phyloP scores from a whole-genome alignment of 2,329 filamentous ascomycete species.

The Parafenestella ontariensis region DNA sequence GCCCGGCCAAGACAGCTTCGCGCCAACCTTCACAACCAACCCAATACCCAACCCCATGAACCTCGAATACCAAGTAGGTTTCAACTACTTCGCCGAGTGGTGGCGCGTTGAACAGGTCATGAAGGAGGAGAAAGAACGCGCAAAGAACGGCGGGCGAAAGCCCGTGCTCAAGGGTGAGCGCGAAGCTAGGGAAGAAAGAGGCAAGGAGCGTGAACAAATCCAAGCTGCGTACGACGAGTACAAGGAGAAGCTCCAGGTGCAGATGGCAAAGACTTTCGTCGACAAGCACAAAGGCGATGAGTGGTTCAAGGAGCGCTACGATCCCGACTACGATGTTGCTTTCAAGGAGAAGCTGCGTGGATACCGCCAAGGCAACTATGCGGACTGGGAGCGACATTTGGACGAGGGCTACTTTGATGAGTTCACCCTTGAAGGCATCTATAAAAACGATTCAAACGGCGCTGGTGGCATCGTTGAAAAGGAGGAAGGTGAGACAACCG shows the following conservation, averaged over 20 bases:
- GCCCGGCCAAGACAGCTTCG: constrained; percentile 70
- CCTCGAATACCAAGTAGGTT: constrained; percentile 80
- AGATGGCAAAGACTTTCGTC: constrained; percentile 89
- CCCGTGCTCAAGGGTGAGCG: constrained; percentile 69
- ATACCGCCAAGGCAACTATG: constrained; percentile 78
- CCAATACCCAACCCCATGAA: constrained; percentile 75
- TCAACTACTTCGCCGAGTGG: constrained; percentile 87
- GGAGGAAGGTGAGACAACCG: constrained; percentile 92
- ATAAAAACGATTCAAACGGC: constrained; percentile 90
- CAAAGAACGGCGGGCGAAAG: constrained; percentile 71
- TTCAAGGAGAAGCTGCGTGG: constrained; percentile 79
- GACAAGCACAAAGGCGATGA: constrained; percentile 92
- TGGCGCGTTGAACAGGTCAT: constrained; percentile 83
- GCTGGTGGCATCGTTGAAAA: constrained; percentile 86
- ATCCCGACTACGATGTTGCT: constrained; percentile 78
- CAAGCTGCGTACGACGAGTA: constrained; percentile 72
- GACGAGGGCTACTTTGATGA: constrained; percentile 89
- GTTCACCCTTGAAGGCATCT: constrained; percentile 91
- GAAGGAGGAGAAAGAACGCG: constrained; percentile 79
- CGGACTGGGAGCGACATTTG: constrained; percentile 88
- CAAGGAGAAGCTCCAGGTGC: constrained; percentile 69
- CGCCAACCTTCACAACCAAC: constrained; percentile 64
- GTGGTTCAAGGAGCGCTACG: constrained; percentile 97
- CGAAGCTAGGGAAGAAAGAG: constrained; percentile 74
- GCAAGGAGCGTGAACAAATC: constrained; percentile 79